A percentile compares a stretch with the other conserved stretches of the same genome.
These are phyloP conservation scores for Balamuthia mandrillaris DNA, from an alignment of 208 protist genomes.

Conservation along the genomic window DNA sequence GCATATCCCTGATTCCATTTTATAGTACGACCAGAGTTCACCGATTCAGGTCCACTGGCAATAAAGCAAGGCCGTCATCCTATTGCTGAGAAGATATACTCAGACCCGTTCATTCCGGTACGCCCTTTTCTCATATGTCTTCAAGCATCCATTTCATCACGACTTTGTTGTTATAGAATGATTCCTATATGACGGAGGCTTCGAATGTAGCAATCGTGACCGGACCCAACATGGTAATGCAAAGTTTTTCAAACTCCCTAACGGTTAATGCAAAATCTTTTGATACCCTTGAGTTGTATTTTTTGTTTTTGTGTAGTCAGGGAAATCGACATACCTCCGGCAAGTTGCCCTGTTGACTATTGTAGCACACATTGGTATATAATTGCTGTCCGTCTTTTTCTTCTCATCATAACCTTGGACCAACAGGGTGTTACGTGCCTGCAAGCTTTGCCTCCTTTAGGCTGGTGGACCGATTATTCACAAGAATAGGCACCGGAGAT, in stretches of 20 bases:
- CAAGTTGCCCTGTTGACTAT: constrained; percentile 82
- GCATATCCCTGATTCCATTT: too few relatives aligned
- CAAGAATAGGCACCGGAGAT: constrained; percentile 54
- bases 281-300: background rate
- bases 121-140: background rate
- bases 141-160: background rate
- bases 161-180: constrained; percentile 52
- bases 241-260: background rate
- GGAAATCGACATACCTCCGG: constrained; percentile 89
- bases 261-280: background rate
- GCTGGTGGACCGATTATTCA: constrained; percentile 57
- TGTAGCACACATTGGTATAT: constrained; percentile 83
- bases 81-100: constrained; percentile 22
- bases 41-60: background rate
- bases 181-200: constrained; percentile 58
- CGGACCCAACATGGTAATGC: constrained; percentile 80
- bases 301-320: constrained; percentile 50
- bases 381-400: background rate
- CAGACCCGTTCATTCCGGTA: constrained; percentile 36
- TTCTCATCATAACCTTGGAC: background rate
- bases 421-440: constrained; percentile 76
- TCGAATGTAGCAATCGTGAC: constrained; percentile 77
- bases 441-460: constrained; percentile 55
- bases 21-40: constrained; percentile 40
- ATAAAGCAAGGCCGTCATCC: constrained; percentile 48